Evolutionary conservation across 108 stramenopile genomes (phyloP), one percentile per base, ranked within the genome.

Genomic region (Skeletonema marinoi): DNA sequence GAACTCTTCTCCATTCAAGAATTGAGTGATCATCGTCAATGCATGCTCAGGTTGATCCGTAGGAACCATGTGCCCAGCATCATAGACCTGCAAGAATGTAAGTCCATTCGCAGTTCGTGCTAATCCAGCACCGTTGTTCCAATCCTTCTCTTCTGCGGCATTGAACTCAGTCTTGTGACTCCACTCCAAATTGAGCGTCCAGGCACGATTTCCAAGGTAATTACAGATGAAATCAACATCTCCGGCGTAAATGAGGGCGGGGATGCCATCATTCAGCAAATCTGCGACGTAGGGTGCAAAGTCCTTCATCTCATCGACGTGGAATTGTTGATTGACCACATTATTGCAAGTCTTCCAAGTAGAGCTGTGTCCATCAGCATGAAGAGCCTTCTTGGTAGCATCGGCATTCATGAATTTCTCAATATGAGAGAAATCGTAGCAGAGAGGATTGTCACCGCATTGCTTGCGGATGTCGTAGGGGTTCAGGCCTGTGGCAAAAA

Each of bases 181-280:
- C 98, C 98, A 99, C 31, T 90, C 88, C 71, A 99, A 87, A 7
- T 74, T 90, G 13, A 87, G 66, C 6, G 97, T 51, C 50, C 50
- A 51, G 5, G 50, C 50, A 19, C 92, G 68, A 76, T 97, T 98
- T 32, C 98, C 98, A 32, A 98, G 78, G 81, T 96, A 98, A 86
- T 99, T 98, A 88, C 97, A 98, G 75, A 99, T 98, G 82, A 93
- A 98, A 82, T 99, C 98, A 17, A 93, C 85, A 78, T 99, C 98
- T 48, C 98, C 96, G 31, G 96, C 98, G 80, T 99, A 99, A 70
- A 99, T 93, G 51, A 98, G 86, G 4, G 92, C 92, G 11, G 92
- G 93, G 39, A 91, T 86, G 30, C 92, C 95, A 48, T 78, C 90
- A 73, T 94, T 81, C 65, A 98, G 82, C 75, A 98, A 66, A 48